Percentiles rank a stretch among this genome's conserved stretches.
These are phyloP conservation scores for Scedosporium aurantiacum DNA, from an alignment of 2,329 filamentous ascomycete species.

Conservation along the genomic window DNA sequence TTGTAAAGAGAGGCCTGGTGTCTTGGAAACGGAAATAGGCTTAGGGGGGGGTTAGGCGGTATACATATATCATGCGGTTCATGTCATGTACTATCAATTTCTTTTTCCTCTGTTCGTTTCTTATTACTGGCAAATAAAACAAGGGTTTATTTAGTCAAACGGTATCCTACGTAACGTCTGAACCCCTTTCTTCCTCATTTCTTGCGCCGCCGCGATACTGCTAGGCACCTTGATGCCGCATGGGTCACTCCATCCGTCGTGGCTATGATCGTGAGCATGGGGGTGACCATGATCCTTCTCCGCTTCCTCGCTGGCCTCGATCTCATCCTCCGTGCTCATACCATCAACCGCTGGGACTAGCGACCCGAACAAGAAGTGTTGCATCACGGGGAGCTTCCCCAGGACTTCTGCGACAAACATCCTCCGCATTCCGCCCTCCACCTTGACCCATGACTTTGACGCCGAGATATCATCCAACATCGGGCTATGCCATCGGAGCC, in stretches of 20 bases:
- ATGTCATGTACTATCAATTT: not conserved
- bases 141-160: constrained; percentile 51
- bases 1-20: constrained; percentile 1
- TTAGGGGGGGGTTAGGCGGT: not conserved
- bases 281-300: constrained; percentile 51
- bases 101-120: not conserved
- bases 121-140: not conserved
- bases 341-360: constrained; percentile 68
- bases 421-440: constrained; percentile 87
- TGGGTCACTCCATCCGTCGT: constrained; percentile 81
- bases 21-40: not conserved
- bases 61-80: not conserved
- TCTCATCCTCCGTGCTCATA: constrained; percentile 60
- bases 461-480: constrained; percentile 98
- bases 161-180: constrained; percentile 62
- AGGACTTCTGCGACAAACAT: constrained; percentile 95
- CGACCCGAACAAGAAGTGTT: constrained; percentile 91
- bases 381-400: constrained; percentile 92
- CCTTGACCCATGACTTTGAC: constrained; percentile 80
- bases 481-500: constrained; percentile 88
- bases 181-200: constrained; percentile 65
- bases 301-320: constrained; percentile 33
- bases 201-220: constrained; percentile 79
- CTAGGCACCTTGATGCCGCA: constrained; percentile 97
- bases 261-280: constrained; percentile 60